phyloP scores from a whole-genome alignment of 257 asterid species.

The Schizonepeta tenuifolia region DNA sequence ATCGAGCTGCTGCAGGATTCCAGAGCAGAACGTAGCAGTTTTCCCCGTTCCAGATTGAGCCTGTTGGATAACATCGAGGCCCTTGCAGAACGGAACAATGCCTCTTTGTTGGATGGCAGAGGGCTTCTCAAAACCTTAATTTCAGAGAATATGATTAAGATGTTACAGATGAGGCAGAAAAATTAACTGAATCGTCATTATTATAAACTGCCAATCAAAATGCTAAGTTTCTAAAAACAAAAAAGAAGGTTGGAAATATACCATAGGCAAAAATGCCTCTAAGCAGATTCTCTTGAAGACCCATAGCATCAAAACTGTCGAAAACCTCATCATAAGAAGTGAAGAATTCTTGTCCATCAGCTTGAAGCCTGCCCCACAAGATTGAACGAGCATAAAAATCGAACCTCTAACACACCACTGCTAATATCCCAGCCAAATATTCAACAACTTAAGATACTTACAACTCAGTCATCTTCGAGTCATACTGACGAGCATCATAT shows the following conservation, averaged over 20 bases:
- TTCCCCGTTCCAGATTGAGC: constrained; percentile 76
- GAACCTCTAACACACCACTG: background rate
- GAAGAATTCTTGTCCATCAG: constrained; percentile 46
- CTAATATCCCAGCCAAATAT: background rate
- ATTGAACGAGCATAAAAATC: constrained; percentile 10
- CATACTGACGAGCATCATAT: constrained; percentile 55
- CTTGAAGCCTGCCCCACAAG: constrained; percentile 40
- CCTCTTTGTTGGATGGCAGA: constrained; percentile 77
- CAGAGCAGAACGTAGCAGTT: constrained; percentile 66
- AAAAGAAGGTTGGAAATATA: constrained; percentile 8
- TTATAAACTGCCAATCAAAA: no score
- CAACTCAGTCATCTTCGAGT: constrained; percentile 58
- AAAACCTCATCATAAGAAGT: constrained; percentile 46
- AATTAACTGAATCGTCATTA: background rate
- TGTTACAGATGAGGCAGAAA: background rate
- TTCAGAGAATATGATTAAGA: background rate
- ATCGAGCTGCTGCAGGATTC: constrained; percentile 65
- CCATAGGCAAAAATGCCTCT: constrained; percentile 55
- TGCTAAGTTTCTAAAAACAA: background rate
- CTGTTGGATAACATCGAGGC: constrained; percentile 70
- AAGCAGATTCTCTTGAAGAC: constrained; percentile 48
- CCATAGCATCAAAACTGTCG: constrained; percentile 47
- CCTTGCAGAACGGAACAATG: constrained; percentile 68
- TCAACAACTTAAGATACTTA: constrained; percentile 34
- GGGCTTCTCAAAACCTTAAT: constrained; percentile 68